A percentile compares a stretch with the other conserved stretches of the same genome.
phyloP scores from a whole-genome alignment of 805 yeast species.

The Yarrowia sp. region DNA sequence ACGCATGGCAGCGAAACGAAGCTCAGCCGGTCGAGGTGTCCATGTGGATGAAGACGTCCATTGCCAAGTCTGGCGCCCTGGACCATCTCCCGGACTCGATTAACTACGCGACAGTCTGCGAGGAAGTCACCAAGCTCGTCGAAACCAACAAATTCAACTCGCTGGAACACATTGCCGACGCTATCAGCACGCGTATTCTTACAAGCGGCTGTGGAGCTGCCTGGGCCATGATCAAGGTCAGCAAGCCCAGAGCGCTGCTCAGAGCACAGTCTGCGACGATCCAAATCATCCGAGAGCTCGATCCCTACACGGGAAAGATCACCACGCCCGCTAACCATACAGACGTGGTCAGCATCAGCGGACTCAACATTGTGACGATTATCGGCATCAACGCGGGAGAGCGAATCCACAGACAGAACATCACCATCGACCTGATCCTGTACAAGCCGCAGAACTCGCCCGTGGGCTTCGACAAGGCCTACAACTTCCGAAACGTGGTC shows the following conservation, averaged over 20 bases:
- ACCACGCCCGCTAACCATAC: slow-evolving; percentile 32
- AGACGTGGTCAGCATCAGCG: slow-evolving; percentile 46
- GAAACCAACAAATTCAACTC: slow-evolving; percentile 43
- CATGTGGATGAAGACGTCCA: slow-evolving; percentile 61
- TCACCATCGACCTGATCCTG: slow-evolving; percentile 55
- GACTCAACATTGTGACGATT: slow-evolving; percentile 63
- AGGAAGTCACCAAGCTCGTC: slow-evolving; percentile 57
- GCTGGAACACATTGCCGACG: slow-evolving; percentile 47
- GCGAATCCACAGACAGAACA: slow-evolving; percentile 74
- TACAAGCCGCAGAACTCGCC: slow-evolving; percentile 34
- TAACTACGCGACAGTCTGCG: slow-evolving; percentile 81
- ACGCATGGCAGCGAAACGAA: slow-evolving; percentile 66
- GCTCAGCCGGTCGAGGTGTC: slow-evolving; percentile 66
- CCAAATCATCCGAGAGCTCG: slow-evolving; percentile 40
- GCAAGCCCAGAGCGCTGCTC: slow-evolving; percentile 56
- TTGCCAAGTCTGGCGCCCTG: slow-evolving; percentile 67
- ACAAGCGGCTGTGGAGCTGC: slow-evolving; percentile 45
- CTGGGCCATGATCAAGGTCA: slow-evolving; percentile 44
- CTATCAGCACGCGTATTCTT: slow-evolving; percentile 47
- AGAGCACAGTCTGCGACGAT: slow-evolving; percentile 53
- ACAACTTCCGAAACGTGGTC: slow-evolving; percentile 46
- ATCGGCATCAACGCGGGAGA: slow-evolving; percentile 95
- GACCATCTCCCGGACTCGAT: slow-evolving; percentile 82
- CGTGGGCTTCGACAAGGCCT: slow-evolving; percentile 28
- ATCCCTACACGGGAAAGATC: slow-evolving; percentile 28